These are phyloP conservation scores for Naematelia aurantialba DNA, from an alignment of 768 basidiomycete genomes.

Conservation along the genomic window DNA sequence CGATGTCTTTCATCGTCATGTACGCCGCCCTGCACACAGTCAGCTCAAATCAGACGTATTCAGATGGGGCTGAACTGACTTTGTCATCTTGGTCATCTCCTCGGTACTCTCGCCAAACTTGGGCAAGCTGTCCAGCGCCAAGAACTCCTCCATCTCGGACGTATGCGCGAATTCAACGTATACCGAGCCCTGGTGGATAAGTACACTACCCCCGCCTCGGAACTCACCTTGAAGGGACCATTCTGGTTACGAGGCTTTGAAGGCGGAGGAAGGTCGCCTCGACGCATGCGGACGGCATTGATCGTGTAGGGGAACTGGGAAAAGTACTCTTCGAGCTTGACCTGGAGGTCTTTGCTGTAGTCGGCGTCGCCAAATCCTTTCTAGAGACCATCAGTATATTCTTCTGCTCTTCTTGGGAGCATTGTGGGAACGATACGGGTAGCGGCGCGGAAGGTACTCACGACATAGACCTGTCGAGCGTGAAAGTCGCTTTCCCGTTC, in stretches of 20 bases:
- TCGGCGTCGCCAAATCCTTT: constrained; percentile 81
- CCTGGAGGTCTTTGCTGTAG: constrained; percentile 60
- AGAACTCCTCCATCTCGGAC: constrained; percentile 66
- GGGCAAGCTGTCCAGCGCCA: constrained; percentile 76
- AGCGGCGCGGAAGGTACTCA: constrained; percentile 57
- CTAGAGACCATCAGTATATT: constrained; percentile 54
- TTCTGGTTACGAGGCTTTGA: constrained; percentile 52
- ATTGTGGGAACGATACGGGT: neutral
- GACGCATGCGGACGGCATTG: constrained; percentile 81
- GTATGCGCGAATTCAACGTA: constrained; percentile 82
- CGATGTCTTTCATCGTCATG: constrained; percentile 92
- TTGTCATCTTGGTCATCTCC: constrained; percentile 79
- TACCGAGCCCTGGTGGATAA: constrained; percentile 71
- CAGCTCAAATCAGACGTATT: neutral
- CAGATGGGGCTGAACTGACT: constrained; percentile 56
- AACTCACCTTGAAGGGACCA: constrained; percentile 71
- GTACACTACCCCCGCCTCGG: neutral
- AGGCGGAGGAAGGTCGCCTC: constrained; percentile 58
- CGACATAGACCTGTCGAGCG: constrained; percentile 82
- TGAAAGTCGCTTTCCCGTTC: constrained; percentile 64
- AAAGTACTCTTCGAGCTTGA: constrained; percentile 74
- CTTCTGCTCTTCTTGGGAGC: too few species aligned
- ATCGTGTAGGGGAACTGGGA: constrained; percentile 64
- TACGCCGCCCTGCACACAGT: constrained; percentile 66
- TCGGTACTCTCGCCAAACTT: constrained; percentile 62